Base-by-base conservation (phyloP, 164 flowering plant genomes). In the Amborella trichopoda region DNA sequence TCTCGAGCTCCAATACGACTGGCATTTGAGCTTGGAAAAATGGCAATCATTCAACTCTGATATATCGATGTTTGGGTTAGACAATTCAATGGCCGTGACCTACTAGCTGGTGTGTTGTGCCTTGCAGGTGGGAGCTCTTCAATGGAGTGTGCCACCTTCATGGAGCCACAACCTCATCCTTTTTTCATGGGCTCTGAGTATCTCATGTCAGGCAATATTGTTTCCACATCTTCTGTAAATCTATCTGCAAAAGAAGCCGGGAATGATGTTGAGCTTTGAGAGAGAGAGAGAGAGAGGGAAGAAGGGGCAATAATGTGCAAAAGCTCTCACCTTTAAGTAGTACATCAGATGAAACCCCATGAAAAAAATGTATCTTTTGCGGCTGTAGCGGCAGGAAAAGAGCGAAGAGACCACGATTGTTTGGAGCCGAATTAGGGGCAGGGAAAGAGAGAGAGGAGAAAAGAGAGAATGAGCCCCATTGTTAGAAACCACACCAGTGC, bases 1-100 rank as follows among this genome's bases (percentile, higher is more conserved):
- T 65, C 82, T 76, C 5, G 97, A 79, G 70, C 86, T 86, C 98
- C 98, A 90, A 52, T 72, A 68, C 0, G 90, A 61, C 34, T 84
- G 83, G 21, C 67, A 67, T 25, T 81, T 73, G 11, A 86, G 67
- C 67, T 81, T 83, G 0, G 91, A 81, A 16, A 81, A 57, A 60
- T 83, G 85, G 54, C 76, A 75, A 39, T 80, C 87, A 26, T 78
- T 72, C 50, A 84, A 58, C 61, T 78, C 81, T 2, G 78, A 38
- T 19, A 75, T 64, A 56, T 76, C 76, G 23, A 75, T 56, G 47
- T 60, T 40, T 45, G 46, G 34, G 22, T 17, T 59, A 58, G 38
- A 26, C 26, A 33, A 13, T 20, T 64, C 21, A 72, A 43, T 17
- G 84, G 83, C 0, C 91, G 91, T n/a, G 94, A 88, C 63, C 78